Evolutionary conservation across 2,329 filamentous ascomycete genomes (phyloP), one percentile per base, ranked within the genome.

Genomic region (Microcyclosporella mali): DNA sequence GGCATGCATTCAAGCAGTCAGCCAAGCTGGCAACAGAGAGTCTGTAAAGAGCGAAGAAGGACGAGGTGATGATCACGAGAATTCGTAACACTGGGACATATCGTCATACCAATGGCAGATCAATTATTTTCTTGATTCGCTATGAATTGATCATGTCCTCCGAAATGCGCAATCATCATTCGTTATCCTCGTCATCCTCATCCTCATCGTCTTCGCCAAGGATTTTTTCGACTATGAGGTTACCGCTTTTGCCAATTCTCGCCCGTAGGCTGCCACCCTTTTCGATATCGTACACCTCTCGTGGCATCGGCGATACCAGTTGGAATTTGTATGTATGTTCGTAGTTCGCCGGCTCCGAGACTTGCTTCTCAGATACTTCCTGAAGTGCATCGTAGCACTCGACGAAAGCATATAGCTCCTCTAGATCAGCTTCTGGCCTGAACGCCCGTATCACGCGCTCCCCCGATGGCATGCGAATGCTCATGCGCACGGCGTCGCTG

Each of bases 361-460:
- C 62, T 15, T 63, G 65, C 25, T 68, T 61, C 12, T 66, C 63
- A 3, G 54, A 57, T 46, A 46, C 43, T 4, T 58, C 51, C 14
- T 75, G 65, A 2, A 88, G 56, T 4, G 84, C 55, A 40, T 87
- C 81, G 61, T 88, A 83, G 67, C 90, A 97, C 61, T 98, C 92
- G 2, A 97, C 88, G 67, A 94, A 95, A 0, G 90, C 92, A 64
- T 97, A 97, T 4, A 98, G 69, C 58, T 95, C 88, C 61, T 97
- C 90, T 29, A 97, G 70, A 2, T 77, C 73, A 0, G 85, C 79
- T n/a, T 79, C 71, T 1, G 75, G 71, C 0, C 72, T 65, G 62
- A 98, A 97, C 37, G 78, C 78, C 32, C 90, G 77, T 43, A 94
- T 78, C 2, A 95, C 77, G 32, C 89, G 76, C 37, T 87, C 84